Evolutionary conservation across 1,284 basidiomycete genomes (phyloP).

Genomic region (Moesziomyces aphidis): DNA sequence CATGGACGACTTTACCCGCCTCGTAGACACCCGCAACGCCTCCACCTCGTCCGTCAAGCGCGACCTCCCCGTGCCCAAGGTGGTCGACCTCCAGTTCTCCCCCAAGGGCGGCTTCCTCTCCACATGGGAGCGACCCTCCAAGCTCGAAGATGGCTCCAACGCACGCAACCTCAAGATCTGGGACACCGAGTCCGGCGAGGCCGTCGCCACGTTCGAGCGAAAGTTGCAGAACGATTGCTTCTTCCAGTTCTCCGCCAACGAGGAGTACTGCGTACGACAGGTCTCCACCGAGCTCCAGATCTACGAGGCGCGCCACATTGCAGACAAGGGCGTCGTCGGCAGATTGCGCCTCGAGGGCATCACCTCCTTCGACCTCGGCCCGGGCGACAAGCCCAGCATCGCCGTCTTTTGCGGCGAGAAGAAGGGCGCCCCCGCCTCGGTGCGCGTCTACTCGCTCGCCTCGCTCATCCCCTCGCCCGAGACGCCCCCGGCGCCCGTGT

Average conservation of each 20-base stretch:
- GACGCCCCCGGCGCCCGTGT: conserved; percentile 72
- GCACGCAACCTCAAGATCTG: conserved; percentile 90
- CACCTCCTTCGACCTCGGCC: conserved; percentile 79
- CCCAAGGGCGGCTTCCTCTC: conserved; percentile 91
- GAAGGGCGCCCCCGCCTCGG: conserved; percentile 92
- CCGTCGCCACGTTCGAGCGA: conserved; percentile 83
- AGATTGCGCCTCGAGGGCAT: conserved; percentile 86
- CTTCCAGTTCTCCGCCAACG: conserved; percentile 90
- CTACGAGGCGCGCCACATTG: conserved; percentile 79
- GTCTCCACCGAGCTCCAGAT: conserved; percentile 88
- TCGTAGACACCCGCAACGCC: conserved; percentile 73
- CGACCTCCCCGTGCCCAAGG: conserved; percentile 73
- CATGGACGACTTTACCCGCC: conserved; percentile 79
- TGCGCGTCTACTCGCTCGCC: conserved; percentile 84
- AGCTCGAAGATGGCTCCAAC: conserved; percentile 78
- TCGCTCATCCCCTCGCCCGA: conserved; percentile 75
- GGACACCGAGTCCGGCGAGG: conserved; percentile 81
- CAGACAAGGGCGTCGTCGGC: conserved; percentile 81
- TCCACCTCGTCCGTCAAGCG: conserved; percentile 55
- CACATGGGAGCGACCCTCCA: conserved; percentile 89
- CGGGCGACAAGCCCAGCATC: conserved; percentile 83
- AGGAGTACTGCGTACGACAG: conserved; percentile 86
- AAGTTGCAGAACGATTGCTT: conserved; percentile 80
- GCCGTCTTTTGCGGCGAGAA: conserved; percentile 94
- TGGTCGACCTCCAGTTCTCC: conserved; percentile 88